Conservation (phyloP, 768 basidiomycete species). For the Boletus speciosus region DNA sequence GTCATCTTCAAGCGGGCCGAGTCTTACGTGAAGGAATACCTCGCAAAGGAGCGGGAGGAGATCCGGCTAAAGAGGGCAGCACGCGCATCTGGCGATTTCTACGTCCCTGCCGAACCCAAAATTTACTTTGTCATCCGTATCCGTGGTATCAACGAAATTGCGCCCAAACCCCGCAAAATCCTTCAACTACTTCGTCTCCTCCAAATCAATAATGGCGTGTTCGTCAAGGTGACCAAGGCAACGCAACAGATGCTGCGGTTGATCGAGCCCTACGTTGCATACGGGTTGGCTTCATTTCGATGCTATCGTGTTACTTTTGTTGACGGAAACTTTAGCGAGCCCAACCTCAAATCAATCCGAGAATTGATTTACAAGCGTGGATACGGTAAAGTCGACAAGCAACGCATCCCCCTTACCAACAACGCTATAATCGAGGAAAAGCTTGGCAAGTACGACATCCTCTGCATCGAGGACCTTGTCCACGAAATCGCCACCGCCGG, state of each 20-base stretch:
- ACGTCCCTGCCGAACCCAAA: slow-evolving; percentile 95
- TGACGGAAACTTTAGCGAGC: slow-evolving; percentile 56
- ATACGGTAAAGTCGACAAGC: slow-evolving; percentile 97
- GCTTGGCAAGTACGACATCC: slow-evolving; percentile 92
- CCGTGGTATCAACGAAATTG: slow-evolving; percentile 99
- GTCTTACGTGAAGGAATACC: slow-evolving; percentile 96
- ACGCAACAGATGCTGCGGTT: slow-evolving; percentile 98
- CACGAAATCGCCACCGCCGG: slow-evolving; percentile 95
- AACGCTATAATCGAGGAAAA: slow-evolving; percentile 88
- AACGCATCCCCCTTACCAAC: slow-evolving; percentile 92
- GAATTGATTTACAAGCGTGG: slow-evolving; percentile 99
- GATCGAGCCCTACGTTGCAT: slow-evolving; percentile 95
- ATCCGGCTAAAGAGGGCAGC: slow-evolving; percentile 92
- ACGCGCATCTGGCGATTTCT: slow-evolving; percentile 90
- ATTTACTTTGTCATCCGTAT: slow-evolving; percentile 98
- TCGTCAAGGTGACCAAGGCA: slow-evolving; percentile 94
- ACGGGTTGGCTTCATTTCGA: slow-evolving; percentile 60
- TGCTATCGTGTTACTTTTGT: not conserved
- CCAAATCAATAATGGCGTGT: slow-evolving; percentile 99
- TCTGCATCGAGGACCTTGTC: slow-evolving; percentile 95
- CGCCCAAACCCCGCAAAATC: slow-evolving; percentile 99
- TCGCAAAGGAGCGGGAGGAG: slow-evolving; percentile 90
- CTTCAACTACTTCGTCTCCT: slow-evolving; percentile 96
- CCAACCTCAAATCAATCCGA: slow-evolving; percentile 94
- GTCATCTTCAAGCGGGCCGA: slow-evolving; percentile 99